These are phyloP conservation scores for Trichosphaerium sp. DNA, from an alignment of 78 protist species.

Conservation along the genomic window DNA sequence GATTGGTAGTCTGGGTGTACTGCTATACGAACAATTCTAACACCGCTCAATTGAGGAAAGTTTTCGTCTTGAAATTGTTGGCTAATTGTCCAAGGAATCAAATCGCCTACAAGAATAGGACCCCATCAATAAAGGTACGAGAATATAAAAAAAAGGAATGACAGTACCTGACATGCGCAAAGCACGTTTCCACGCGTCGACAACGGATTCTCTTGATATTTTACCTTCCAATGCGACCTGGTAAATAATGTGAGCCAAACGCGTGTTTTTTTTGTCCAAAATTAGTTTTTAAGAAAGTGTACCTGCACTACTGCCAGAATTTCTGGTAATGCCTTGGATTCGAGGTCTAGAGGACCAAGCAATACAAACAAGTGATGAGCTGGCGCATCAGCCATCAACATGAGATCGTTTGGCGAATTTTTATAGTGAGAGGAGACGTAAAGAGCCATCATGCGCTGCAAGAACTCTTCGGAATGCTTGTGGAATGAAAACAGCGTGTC, in stretches of 20 bases:
- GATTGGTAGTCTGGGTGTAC: conserved; percentile 80
- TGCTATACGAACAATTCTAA: conserved; percentile 95
- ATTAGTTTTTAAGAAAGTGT: neutral
- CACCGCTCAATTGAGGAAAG: conserved; percentile 90
- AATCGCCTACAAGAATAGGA: conserved; percentile 92
- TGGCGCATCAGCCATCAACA: conserved; percentile 96
- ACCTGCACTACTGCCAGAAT: conserved; percentile 88
- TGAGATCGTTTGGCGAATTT: conserved; percentile 98
- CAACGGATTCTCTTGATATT: conserved; percentile 55
- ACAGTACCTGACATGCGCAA: conserved; percentile 38
- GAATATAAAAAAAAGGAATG: too few species aligned
- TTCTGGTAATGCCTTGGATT: conserved; percentile 68
- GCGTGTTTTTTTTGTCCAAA: neutral
- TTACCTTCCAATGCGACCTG: conserved; percentile 83
- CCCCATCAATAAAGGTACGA: too few species aligned
- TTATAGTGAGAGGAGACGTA: conserved; percentile 96
- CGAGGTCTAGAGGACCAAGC: conserved; percentile 69
- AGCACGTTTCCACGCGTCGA: conserved; percentile 55
- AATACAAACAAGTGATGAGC: conserved; percentile 94
- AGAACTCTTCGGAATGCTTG: conserved; percentile 80
- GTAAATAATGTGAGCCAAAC: too few species aligned
- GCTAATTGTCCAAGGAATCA: conserved; percentile 97
- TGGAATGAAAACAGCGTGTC: conserved; percentile 97
- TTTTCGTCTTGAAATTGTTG: conserved; percentile 85
- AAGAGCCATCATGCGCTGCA: conserved; percentile 86